These are phyloP conservation scores for Dovyalis caffra DNA, from an alignment of 345 rosid species.

Conservation along the genomic window DNA sequence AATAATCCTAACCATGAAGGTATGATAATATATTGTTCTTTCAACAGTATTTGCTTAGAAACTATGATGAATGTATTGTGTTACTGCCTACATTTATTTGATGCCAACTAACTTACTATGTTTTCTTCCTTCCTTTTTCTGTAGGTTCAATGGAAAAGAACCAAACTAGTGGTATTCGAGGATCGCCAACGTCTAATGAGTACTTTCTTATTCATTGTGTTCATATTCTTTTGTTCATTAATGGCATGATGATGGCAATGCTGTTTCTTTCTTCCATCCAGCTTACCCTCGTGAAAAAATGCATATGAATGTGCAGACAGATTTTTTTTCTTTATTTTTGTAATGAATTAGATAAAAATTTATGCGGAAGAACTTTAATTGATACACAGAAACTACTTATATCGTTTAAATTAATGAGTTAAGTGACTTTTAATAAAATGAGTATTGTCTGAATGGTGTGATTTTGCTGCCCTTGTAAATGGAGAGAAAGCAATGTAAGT, in stretches of 20 bases:
- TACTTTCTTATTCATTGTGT: constrained; percentile 26
- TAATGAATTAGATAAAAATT: too few species aligned
- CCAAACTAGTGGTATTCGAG: constrained; percentile 8
- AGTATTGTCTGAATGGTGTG: background rate
- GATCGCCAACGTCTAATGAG: constrained; percentile 39
- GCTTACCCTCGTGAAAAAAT: background rate
- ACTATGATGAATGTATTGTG: too few species aligned
- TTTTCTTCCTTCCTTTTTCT: background rate
- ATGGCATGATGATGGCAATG: background rate
- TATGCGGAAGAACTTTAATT: too few species aligned
- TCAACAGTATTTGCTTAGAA: too few species aligned
- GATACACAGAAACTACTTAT: too few species aligned
- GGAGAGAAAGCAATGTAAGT: too few species aligned
- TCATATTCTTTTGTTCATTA: background rate
- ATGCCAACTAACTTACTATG: too few species aligned
- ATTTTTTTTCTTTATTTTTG: too few species aligned
- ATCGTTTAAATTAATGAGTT: too few species aligned
- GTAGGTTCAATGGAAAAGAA: constrained; percentile 32
- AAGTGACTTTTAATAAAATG: too few species aligned
- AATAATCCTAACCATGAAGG: constrained; percentile 28
- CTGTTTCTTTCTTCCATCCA: background rate
- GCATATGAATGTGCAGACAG: background rate
- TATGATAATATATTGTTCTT: background rate
- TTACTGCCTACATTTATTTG: too few species aligned
- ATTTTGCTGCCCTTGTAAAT: background rate